phyloP scores from a whole-genome alignment of 148 eudicot genomes.

The Linanthus parryae region DNA sequence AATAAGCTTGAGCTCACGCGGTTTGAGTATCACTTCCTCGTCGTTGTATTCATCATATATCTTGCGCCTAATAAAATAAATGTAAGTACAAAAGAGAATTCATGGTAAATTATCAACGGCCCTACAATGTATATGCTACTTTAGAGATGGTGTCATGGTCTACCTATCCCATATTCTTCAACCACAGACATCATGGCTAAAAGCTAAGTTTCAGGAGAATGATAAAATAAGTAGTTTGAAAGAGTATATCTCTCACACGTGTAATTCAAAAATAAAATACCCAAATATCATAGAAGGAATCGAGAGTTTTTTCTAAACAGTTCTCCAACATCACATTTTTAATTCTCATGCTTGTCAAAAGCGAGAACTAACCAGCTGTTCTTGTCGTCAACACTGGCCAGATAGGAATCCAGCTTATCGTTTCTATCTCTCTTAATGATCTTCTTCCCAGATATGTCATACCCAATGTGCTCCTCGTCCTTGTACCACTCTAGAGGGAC shows the following conservation, averaged over 20 bases:
- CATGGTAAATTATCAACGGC: neutral
- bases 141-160: neutral
- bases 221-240: too few species aligned
- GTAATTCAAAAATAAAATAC: neutral
- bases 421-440: constrained; percentile 78
- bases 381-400: constrained; percentile 67
- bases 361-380: constrained; percentile 62
- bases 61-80: constrained; percentile 58
- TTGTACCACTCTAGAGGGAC: constrained; percentile 91
- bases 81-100: neutral
- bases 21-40: constrained; percentile 79
- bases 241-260: too few species aligned
- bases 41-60: constrained; percentile 76
- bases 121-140: neutral
- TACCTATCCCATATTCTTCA: too few species aligned
- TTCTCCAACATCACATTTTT: neutral
- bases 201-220: too few species aligned
- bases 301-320: neutral
- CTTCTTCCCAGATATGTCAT: constrained; percentile 79
- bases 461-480: constrained; percentile 96
- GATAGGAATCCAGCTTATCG: constrained; percentile 55
- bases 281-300: constrained; percentile 4
- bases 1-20: constrained; percentile 50
- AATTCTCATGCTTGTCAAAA: neutral
- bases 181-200: too few species aligned